A percentile compares a stretch with the other conserved stretches of the same genome.
These are phyloP conservation scores for Nakaseomyces glabratus DNA, from an alignment of 1,139 yeast species.

Conservation along the genomic window DNA sequence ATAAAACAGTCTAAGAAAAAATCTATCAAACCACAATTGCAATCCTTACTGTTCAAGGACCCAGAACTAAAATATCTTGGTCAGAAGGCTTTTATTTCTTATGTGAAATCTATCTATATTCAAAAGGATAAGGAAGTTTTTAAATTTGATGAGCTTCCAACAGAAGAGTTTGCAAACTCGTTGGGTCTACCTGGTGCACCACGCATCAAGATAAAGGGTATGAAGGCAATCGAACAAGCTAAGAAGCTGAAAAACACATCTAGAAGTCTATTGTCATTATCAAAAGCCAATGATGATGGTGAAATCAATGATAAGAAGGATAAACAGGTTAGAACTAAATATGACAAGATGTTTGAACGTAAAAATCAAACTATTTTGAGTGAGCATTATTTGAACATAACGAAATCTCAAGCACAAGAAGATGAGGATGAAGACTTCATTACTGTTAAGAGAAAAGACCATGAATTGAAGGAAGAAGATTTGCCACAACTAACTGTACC, in stretches of 20 bases:
- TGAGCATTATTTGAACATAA: constrained; percentile 73
- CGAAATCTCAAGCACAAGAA: constrained; percentile 35
- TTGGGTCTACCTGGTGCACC: constrained; percentile 97
- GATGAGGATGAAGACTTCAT: constrained; percentile 72
- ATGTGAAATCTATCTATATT: constrained; percentile 71
- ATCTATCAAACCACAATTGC: constrained; percentile 74
- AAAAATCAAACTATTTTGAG: constrained; percentile 87
- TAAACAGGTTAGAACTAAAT: constrained; percentile 67
- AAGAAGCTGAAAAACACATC: constrained; percentile 80
- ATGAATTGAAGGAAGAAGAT: constrained; percentile 54
- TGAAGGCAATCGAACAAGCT: constrained; percentile 36
- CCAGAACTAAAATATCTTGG: constrained; percentile 89
- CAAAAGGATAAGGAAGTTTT: constrained; percentile 86
- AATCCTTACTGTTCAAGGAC: constrained; percentile 81
- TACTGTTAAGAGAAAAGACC: constrained; percentile 69
- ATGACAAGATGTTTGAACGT: constrained; percentile 93
- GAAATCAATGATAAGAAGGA: constrained; percentile 37
- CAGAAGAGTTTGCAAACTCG: constrained; percentile 77
- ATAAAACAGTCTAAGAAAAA: constrained; percentile 71
- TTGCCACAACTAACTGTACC: constrained; percentile 53
- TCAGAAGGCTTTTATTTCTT: constrained; percentile 90
- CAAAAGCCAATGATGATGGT: constrained; percentile 60
- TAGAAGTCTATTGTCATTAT: constrained; percentile 51
- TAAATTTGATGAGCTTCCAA: constrained; percentile 63
- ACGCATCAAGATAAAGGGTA: constrained; percentile 62